Percentiles rank a stretch among this genome's conserved stretches.
Conservation (phyloP, 2,329 filamentous ascomycete species). For the Microsporum canis region DNA sequence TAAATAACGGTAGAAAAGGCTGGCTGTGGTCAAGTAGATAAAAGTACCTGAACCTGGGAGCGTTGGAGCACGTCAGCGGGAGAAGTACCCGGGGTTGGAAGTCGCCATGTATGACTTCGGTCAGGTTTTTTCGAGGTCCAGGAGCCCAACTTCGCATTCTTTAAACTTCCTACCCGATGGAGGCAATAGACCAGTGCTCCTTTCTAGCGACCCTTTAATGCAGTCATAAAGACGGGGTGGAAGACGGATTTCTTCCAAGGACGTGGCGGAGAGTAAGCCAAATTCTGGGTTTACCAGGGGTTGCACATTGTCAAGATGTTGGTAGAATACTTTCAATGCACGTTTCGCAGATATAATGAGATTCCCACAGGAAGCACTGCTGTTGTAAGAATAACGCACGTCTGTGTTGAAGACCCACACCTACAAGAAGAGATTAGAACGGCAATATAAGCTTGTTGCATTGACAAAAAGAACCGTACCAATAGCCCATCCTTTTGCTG, state of each 20-base stretch:
- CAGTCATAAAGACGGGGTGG: conserved; percentile 29
- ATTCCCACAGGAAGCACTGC: conserved; percentile 16
- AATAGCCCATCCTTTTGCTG: conserved; percentile 23
- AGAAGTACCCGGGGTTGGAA: neutral
- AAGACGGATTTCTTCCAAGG: conserved; percentile 40
- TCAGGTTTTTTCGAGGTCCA: conserved; percentile 29
- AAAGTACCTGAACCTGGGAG: conserved; percentile 27
- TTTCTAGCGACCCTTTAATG: conserved; percentile 26
- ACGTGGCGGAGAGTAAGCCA: conserved; percentile 30
- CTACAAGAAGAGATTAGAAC: conserved; percentile 17
- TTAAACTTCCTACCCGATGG: conserved; percentile 40
- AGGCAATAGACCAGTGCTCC: conserved; percentile 38
- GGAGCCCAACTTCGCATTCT: conserved; percentile 44
- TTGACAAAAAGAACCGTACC: conserved; percentile 20
- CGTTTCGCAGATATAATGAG: conserved; percentile 25
- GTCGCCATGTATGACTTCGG: neutral
- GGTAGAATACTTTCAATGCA: conserved; percentile 49
- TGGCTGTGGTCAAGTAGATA: neutral
- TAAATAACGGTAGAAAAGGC: neutral
- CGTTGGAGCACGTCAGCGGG: neutral
- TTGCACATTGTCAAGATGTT: conserved; percentile 25
- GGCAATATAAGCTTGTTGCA: neutral
- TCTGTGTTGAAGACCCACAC: conserved; percentile 53
- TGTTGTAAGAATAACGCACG: conserved; percentile 45
- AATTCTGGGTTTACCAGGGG: conserved; percentile 27